Conservation (phyloP, 202 grass and related monocot genomes). For the Musa balbisiana region DNA sequence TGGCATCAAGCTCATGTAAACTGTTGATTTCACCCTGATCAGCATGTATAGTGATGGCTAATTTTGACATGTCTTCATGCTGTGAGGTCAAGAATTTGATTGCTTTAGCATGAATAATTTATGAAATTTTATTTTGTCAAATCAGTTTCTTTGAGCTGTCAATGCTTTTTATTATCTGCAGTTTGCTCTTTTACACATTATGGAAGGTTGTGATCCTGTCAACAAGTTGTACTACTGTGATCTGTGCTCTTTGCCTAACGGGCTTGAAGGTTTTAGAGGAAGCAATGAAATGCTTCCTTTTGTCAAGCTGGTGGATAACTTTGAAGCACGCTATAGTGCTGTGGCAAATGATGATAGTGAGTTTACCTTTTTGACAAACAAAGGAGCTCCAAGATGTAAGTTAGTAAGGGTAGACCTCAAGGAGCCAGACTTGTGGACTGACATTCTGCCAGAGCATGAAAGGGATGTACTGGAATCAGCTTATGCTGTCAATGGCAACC, state of each 20-base stretch:
- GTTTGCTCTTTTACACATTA: slow-evolving; percentile 59
- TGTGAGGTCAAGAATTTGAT: background rate
- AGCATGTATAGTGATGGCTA: background rate
- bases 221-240: slow-evolving; percentile 88
- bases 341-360: slow-evolving; percentile 67
- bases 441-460: slow-evolving; percentile 65
- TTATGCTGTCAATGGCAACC: slow-evolving; percentile 48
- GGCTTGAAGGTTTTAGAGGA: slow-evolving; percentile 57
- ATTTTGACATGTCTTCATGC: background rate
- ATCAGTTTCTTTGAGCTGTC: background rate
- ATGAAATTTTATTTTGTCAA: background rate
- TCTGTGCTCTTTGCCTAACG: slow-evolving; percentile 52
- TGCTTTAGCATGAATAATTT: background rate
- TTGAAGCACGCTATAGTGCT: slow-evolving; percentile 68
- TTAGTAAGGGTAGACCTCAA: slow-evolving; percentile 65
- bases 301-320: slow-evolving; percentile 81
- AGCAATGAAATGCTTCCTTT: slow-evolving; percentile 63
- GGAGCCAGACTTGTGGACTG: slow-evolving; percentile 53
- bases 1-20: background rate
- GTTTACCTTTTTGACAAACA: slow-evolving; percentile 90
- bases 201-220: slow-evolving; percentile 73
- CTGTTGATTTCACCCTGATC: background rate
- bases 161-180: slow-evolving; percentile 24
- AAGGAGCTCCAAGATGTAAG: slow-evolving; percentile 72
- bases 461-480: slow-evolving; percentile 73